phyloP scores from a whole-genome alignment of 2,329 filamentous ascomycete species.

The Chaetomium sp. region DNA sequence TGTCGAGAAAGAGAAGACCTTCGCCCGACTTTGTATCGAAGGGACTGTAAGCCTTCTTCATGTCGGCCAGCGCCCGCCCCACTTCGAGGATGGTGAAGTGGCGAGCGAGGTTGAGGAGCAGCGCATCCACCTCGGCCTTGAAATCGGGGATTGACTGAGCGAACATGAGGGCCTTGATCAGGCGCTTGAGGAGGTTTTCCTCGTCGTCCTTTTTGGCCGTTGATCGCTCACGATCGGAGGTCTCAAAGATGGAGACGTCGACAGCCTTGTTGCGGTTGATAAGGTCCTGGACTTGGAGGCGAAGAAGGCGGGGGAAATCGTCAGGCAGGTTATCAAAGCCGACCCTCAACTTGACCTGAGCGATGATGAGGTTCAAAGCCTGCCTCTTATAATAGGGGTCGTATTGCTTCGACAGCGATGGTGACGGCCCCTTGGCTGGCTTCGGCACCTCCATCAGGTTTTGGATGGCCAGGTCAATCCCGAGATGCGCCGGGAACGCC shows the following conservation, averaged over 20 bases:
- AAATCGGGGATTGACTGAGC: slow-evolving; percentile 82
- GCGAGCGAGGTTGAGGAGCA: slow-evolving; percentile 79
- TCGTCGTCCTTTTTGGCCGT: slow-evolving; percentile 85
- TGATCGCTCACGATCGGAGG: slow-evolving; percentile 77
- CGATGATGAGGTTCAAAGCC: slow-evolving; percentile 81
- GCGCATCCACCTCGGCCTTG: slow-evolving; percentile 70
- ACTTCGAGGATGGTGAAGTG: slow-evolving; percentile 92
- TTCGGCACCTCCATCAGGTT: slow-evolving; percentile 83
- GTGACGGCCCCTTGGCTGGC: slow-evolving; percentile 49
- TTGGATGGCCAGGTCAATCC: slow-evolving; percentile 83
- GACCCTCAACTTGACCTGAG: slow-evolving; percentile 87
- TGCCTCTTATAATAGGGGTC: slow-evolving; percentile 93
- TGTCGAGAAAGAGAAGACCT: slow-evolving; percentile 83
- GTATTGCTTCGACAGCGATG: slow-evolving; percentile 54
- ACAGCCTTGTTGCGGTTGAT: slow-evolving; percentile 70
- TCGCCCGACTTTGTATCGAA: slow-evolving; percentile 88
- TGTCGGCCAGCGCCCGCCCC: slow-evolving; percentile 77
- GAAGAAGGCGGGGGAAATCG: slow-evolving; percentile 80
- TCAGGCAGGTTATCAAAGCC: slow-evolving; percentile 87
- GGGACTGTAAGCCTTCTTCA: slow-evolving; percentile 73
- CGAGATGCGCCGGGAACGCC: slow-evolving; percentile 82
- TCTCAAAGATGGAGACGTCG: slow-evolving; percentile 70
- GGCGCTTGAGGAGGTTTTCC: slow-evolving; percentile 77
- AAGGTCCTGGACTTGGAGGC: slow-evolving; percentile 87
- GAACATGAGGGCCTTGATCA: slow-evolving; percentile 87